Evolutionary conservation across 1,139 yeast species (phyloP).

Genomic region (Hyphopichia fennica): DNA sequence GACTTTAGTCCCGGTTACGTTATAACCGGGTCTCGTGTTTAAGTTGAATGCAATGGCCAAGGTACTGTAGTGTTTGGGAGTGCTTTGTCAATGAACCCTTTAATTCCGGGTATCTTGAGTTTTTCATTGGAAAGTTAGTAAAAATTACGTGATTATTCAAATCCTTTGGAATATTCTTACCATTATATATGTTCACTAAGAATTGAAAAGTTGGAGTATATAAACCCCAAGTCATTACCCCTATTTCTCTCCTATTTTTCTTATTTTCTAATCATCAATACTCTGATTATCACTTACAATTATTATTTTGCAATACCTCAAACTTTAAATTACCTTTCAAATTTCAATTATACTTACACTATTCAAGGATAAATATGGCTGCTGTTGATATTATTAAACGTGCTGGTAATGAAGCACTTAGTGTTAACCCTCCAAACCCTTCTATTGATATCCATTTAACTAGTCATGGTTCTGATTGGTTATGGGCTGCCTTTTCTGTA

Average conservation of each 20-base stretch:
- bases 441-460: constrained; percentile 54
- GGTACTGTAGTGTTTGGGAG: too few relatives aligned
- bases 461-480: constrained; percentile 65
- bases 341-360: not conserved
- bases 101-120: too few relatives aligned
- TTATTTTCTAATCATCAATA: too few relatives aligned
- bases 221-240: not conserved
- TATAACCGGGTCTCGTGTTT: too few relatives aligned
- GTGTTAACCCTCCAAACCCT: constrained; percentile 43
- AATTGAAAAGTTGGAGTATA: constrained; percentile 1
- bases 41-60: too few relatives aligned
- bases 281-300: not conserved
- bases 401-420: constrained; percentile 46
- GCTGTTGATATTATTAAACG: constrained; percentile 4
- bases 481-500: constrained; percentile 62
- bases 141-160: too few relatives aligned
- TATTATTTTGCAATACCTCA: not conserved
- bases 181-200: too few relatives aligned
- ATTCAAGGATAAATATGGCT: not conserved
- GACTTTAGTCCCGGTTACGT: too few relatives aligned
- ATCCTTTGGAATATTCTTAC: too few relatives aligned
- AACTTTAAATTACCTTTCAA: not conserved
- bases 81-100: too few relatives aligned
- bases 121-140: too few relatives aligned
- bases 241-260: not conserved